Conservation (phyloP, 768 basidiomycete genomes). For the Naganishia friedmannii region DNA sequence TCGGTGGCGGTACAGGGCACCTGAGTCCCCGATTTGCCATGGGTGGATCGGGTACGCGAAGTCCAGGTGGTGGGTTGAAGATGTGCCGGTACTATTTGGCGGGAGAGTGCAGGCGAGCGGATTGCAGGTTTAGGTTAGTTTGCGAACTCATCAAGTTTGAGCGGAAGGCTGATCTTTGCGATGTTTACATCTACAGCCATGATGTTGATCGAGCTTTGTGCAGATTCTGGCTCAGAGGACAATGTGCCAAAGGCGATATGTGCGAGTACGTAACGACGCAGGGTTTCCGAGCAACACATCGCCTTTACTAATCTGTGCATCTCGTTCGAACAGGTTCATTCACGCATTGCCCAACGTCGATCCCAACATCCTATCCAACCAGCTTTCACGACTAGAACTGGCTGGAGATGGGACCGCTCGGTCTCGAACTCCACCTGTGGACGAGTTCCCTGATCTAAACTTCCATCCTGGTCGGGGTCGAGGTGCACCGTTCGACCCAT, state of each 20-base stretch:
- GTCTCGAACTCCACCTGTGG: conserved; percentile 38
- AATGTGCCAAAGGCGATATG: conserved; percentile 90
- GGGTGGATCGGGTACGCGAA: conserved; percentile 34
- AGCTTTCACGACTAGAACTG: conserved; percentile 49
- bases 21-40: conserved; percentile 43
- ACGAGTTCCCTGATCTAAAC: conserved; percentile 51
- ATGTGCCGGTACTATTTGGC: conserved; percentile 96
- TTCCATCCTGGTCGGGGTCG: conserved; percentile 34
- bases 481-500: conserved; percentile 66
- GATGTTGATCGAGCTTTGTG: conserved; percentile 90
- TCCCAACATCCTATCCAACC: conserved; percentile 45
- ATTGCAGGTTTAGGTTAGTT: conserved; percentile 92
- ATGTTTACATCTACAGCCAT: conserved; percentile 61
- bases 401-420: conserved; percentile 45
- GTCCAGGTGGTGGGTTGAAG: conserved; percentile 43
- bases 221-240: conserved; percentile 96
- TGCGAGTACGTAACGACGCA: conserved; percentile 72
- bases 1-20: conserved; percentile 40
- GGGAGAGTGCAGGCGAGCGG: conserved; percentile 90
- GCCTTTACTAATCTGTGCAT: neutral
- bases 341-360: conserved; percentile 86
- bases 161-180: neutral
- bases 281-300: no score
- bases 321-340: conserved; percentile 59
- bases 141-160: neutral